A percentile compares a stretch with the other conserved stretches of the same genome.
phyloP scores from a whole-genome alignment of 345 rosid species.

The Moricandia arvensis region DNA sequence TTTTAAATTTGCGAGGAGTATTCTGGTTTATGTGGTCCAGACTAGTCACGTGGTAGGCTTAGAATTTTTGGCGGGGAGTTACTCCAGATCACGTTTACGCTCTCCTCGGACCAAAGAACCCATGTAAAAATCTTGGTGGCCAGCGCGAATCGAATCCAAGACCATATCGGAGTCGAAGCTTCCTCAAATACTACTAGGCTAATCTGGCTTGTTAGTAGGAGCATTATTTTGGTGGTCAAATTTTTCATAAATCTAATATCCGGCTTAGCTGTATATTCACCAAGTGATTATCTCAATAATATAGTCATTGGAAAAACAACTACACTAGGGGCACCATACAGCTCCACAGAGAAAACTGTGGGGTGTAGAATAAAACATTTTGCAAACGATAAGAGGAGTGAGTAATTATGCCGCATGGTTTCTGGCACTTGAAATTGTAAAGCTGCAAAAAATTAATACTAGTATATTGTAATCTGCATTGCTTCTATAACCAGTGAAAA shows the following conservation, averaged over 20 bases:
- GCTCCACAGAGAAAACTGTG: not conserved
- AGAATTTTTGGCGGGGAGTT: no score
- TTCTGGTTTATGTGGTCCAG: no score
- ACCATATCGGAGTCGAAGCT: no score
- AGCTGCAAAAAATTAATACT: not conserved
- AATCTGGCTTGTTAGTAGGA: no score
- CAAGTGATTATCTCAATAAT: not conserved
- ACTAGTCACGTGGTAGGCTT: no score
- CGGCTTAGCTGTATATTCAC: not conserved
- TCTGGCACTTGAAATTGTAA: slow-evolving; percentile 16
- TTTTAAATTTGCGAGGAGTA: no score
- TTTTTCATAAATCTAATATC: not conserved
- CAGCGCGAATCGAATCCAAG: no score
- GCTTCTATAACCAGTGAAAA: not conserved
- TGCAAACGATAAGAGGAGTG: slow-evolving; percentile 1
- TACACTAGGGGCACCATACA: not conserved
- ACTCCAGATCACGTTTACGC: no score
- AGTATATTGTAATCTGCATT: not conserved
- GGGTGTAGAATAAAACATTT: not conserved
- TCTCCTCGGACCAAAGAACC: no score
- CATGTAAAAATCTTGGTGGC: no score
- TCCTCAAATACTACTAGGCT: no score
- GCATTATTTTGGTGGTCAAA: no score
- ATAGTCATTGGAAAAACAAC: not conserved
- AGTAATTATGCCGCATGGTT: slow-evolving; percentile 35